Percentiles rank a stretch among this genome's conserved stretches.
Evolutionary conservation across 176 grass and related monocot genomes (phyloP).

Genomic region (Oryza nivara): DNA sequence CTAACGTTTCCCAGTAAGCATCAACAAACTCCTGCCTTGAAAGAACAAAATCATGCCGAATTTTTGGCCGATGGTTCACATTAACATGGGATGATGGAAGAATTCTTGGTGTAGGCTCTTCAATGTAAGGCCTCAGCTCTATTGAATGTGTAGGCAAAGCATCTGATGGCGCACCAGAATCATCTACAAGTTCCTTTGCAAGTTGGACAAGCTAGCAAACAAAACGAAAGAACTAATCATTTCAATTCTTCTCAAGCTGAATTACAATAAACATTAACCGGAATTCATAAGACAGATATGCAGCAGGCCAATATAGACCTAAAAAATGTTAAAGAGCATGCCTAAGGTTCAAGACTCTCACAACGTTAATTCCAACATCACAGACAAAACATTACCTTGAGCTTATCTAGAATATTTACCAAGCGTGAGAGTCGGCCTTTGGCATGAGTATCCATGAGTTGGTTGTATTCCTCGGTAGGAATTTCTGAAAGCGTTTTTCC

Average conservation of each 20-base stretch:
- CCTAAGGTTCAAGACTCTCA: conserved; percentile 20
- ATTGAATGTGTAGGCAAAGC: conserved; percentile 65
- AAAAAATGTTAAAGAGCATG: not conserved
- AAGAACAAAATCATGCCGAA: conserved; percentile 93
- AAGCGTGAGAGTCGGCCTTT: conserved; percentile 73
- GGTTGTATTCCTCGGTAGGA: conserved; percentile 67
- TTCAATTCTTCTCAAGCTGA: conserved; percentile 16
- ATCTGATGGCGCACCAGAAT: conserved; percentile 50
- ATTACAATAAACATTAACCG: conserved; percentile 23
- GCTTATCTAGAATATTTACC: conserved; percentile 76
- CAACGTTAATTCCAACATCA: conserved; percentile 5
- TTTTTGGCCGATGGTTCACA: conserved; percentile 46
- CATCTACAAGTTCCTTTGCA: conserved; percentile 58
- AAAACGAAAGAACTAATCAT: conserved; percentile 19
- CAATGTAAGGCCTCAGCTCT: conserved; percentile 93
- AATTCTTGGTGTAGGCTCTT: conserved; percentile 77
- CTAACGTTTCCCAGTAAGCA: conserved; percentile 95
- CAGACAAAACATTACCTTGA: conserved; percentile 66
- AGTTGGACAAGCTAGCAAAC: conserved; percentile 74
- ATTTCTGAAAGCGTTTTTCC: conserved; percentile 81
- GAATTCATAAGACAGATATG: not conserved
- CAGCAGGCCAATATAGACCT: conserved; percentile 7
- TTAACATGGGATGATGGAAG: conserved; percentile 58
- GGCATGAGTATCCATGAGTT: conserved; percentile 71
- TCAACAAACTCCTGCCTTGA: conserved; percentile 70